These are phyloP conservation scores for Talaromyces verruculosus DNA, from an alignment of 2,329 filamentous ascomycete genomes.

Conservation along the genomic window DNA sequence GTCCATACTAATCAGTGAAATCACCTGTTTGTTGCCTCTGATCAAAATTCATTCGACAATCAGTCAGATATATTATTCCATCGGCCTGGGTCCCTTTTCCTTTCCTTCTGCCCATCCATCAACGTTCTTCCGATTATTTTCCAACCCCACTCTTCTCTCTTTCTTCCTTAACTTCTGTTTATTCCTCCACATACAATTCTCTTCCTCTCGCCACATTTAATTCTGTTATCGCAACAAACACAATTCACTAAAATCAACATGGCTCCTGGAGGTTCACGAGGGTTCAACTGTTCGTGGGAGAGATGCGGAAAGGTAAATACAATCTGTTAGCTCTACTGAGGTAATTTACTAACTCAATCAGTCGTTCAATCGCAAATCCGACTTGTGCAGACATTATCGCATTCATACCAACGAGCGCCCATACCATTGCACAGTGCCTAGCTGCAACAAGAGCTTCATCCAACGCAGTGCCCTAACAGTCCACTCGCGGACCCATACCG, in stretches of 20 bases:
- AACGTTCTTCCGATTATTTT: conserved; percentile 4
- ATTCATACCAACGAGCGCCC: conserved; percentile 52
- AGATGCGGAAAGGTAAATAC: conserved; percentile 44
- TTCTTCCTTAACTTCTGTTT: neutral
- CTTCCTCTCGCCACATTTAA: neutral
- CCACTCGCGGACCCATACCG: conserved; percentile 46
- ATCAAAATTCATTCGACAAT: neutral
- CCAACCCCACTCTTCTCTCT: conserved; percentile 7
- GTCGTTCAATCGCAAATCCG: conserved; percentile 52
- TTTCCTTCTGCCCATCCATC: neutral
- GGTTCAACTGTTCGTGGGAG: conserved; percentile 47
- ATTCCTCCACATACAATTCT: conserved; percentile 3
- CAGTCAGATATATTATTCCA: conserved; percentile 2
- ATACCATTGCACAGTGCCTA: conserved; percentile 47
- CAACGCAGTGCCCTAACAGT: conserved; percentile 51
- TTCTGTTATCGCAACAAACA: neutral
- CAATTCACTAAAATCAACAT: conserved; percentile 14
- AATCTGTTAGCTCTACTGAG: neutral
- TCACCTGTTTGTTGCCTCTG: conserved; percentile 1
- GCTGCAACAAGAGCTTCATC: conserved; percentile 51
- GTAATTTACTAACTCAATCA: conserved; percentile 25
- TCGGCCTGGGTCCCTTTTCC: neutral
- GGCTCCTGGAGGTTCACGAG: conserved; percentile 43
- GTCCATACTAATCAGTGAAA: neutral
- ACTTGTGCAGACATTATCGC: conserved; percentile 48